Base-by-base conservation (phyloP, 768 basidiomycete genomes). In the Hydnum rufescens region DNA sequence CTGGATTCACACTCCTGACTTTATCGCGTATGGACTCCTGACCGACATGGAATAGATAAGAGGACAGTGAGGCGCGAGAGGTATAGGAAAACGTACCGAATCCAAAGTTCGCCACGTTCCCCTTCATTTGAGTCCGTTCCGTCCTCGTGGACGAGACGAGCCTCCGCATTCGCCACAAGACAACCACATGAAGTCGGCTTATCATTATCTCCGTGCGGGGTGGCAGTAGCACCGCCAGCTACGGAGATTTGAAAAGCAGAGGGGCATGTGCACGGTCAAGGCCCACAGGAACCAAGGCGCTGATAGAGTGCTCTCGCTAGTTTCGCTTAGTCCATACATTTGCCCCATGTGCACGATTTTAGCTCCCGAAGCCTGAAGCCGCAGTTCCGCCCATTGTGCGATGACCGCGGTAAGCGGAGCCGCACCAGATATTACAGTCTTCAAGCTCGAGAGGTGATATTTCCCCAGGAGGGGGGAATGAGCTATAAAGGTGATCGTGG, bases 21-120 rank as follows among this genome's bases (percentile, higher is more conserved):
- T 88, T 83, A 89, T 88, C 34, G 89, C 68, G 1, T 69, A 23
- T 5, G 51, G 44, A n/a, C 51, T 36, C 4, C 51, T n/a, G 23
- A 28, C n/a, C 36, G 31, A 54, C 31, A 42, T 28, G 29, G 2
- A 1, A 4, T 5, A 50, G 34, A 4, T 22, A 19, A n/a, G 1
- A 19, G 5, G 16, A 28, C 28, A 23, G 28, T 26, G 1, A n/a
- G 18, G 16, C 19, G 2, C 25, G 16, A 42, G 59, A 74, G 3
- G 82, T 47, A 13, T 13, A 47, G 47, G 53, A 64, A 66, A 0
- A 67, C 63, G 1, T 69, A 70, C 19, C 64, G 61, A n/a, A 76
- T n/a, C 64, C 66, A 67, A 5, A 68, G 51, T 54, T 68, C 67
- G 5, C 67, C 67, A 3, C 59, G 43, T 31, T 63, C 55, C 2